phyloP scores from a whole-genome alignment of 441 rosid species.

The Codiaeum variegatum region DNA sequence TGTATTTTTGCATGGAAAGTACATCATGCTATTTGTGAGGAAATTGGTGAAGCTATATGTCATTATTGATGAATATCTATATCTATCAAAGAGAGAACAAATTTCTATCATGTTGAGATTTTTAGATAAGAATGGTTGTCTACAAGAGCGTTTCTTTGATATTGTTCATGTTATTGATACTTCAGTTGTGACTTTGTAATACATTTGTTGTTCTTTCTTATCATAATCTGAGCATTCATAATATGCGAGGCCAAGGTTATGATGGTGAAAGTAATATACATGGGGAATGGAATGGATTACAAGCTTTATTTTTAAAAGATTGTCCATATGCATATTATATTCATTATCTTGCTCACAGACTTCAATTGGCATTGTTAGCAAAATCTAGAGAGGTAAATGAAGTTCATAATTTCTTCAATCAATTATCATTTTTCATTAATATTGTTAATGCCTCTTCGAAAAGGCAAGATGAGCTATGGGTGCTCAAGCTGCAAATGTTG shows the following conservation, averaged over 20 bases:
- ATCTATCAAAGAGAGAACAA: not conserved
- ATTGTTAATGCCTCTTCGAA: too few relatives aligned
- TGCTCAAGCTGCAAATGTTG: too few relatives aligned
- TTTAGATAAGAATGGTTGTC: not conserved
- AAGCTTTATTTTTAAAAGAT: too few relatives aligned
- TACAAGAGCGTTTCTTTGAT: not conserved
- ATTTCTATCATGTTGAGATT: too few relatives aligned
- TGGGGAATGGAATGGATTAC: too few relatives aligned
- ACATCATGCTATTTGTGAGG: not conserved
- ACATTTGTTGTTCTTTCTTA: not conserved
- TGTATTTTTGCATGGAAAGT: not conserved
- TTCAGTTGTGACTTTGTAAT: not conserved
- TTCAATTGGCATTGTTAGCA: not conserved
- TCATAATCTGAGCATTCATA: not conserved
- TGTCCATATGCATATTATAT: too few relatives aligned
- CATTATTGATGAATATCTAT: not conserved
- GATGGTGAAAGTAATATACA: not conserved
- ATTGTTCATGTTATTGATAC: not conserved
- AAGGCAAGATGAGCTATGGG: too few relatives aligned
- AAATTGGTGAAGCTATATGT: too few relatives aligned
- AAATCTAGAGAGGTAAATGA: not conserved
- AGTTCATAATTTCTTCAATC: too few relatives aligned
- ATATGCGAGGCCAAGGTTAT: not conserved
- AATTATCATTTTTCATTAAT: too few relatives aligned
- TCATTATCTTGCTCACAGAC: not conserved